These are phyloP conservation scores for Ceratocystis ficicola DNA, from an alignment of 2,329 filamentous ascomycete species.

Conservation along the genomic window DNA sequence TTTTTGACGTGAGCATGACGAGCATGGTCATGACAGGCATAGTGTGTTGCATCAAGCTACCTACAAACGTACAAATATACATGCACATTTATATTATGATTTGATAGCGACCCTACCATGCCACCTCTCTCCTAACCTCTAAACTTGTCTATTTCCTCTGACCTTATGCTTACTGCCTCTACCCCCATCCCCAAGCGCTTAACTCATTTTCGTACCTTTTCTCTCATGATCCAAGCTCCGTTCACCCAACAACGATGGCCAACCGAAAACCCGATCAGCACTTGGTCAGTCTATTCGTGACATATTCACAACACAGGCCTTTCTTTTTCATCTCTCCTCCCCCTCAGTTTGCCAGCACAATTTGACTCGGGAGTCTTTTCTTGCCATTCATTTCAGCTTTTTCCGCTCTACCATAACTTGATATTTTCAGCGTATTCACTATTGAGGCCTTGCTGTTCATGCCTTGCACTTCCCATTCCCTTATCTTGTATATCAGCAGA, in stretches of 20 bases:
- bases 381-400: not conserved
- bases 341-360: not conserved
- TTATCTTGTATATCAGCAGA: not conserved
- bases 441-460: not conserved
- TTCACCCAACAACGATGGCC: conserved; percentile 8
- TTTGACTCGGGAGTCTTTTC: not conserved
- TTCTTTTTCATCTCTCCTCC: not conserved
- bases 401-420: not conserved
- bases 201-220: not conserved
- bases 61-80: not conserved
- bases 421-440: not conserved
- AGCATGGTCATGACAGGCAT: not conserved
- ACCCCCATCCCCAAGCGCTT: not conserved
- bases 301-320: not conserved
- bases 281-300: not conserved
- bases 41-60: not conserved
- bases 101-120: not conserved
- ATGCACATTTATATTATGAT: not conserved
- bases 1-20: conserved; percentile 9
- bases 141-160: not conserved
- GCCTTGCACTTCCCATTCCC: not conserved
- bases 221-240: conserved; percentile 5
- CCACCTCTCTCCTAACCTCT: not conserved
- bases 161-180: not conserved
- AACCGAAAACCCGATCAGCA: not conserved